Percentiles rank a stretch among this genome's conserved stretches.
These are phyloP conservation scores for Urochloa ruziziensis DNA, from an alignment of 176 grass and related monocot genomes.

Conservation along the genomic window DNA sequence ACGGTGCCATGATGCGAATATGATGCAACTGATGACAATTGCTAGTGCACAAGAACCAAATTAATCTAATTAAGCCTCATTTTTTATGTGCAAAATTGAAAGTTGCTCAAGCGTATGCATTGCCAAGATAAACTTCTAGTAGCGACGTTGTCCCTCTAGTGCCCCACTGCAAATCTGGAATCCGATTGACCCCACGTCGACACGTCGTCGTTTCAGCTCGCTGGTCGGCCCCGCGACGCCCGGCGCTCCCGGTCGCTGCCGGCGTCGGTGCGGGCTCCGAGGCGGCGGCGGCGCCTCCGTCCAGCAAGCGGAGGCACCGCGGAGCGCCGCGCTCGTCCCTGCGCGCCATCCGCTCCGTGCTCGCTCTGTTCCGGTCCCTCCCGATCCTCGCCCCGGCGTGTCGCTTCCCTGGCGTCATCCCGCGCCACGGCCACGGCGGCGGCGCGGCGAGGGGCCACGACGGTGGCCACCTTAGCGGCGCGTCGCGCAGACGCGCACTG, in stretches of 20 bases:
- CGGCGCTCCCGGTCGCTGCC: slow-evolving; percentile 28
- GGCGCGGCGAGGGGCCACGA: slow-evolving; percentile 45
- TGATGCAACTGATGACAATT: no score
- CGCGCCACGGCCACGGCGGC: slow-evolving; percentile 11
- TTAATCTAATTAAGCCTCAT: no score
- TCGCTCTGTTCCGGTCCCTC: slow-evolving; percentile 77
- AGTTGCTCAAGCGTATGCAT: no score
- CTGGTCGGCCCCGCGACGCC: slow-evolving; percentile 34
- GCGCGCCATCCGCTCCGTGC: slow-evolving; percentile 65
- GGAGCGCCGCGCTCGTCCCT: slow-evolving; percentile 39
- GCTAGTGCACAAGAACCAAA: no score
- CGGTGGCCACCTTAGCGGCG: slow-evolving; percentile 61
- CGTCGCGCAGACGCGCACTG: slow-evolving; percentile 77
- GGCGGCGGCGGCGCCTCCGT: slow-evolving; percentile 27
- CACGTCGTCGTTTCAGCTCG: no score
- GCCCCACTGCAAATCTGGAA: no score
- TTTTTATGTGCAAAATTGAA: not conserved
- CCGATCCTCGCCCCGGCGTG: slow-evolving; percentile 79
- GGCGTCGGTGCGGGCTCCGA: not conserved
- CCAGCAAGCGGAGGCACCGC: slow-evolving; percentile 46
- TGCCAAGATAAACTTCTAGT: no score
- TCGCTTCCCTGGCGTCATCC: slow-evolving; percentile 55
- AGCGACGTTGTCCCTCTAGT: no score
- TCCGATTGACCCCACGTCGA: no score
- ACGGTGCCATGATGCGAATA: no score